Conservation (phyloP, 1,139 yeast species). For the Suhomyces bokatorum region DNA sequence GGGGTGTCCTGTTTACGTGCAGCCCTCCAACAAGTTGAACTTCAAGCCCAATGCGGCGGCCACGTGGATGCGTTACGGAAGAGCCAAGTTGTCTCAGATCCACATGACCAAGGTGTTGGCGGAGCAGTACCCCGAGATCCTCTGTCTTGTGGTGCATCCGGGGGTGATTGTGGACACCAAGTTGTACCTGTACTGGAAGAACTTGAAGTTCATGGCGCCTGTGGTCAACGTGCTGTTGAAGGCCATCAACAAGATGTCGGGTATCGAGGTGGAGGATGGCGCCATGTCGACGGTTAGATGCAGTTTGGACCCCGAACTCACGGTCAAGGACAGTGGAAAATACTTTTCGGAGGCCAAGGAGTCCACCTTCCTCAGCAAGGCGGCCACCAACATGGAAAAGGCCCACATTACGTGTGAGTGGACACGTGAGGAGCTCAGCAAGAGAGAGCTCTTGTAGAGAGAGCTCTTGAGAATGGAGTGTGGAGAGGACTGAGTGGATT, state of each 20-base stretch:
- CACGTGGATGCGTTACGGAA: conserved; percentile 39
- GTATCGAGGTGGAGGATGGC: conserved; percentile 39
- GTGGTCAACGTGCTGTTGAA: conserved; percentile 20
- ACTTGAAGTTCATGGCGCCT: conserved; percentile 28
- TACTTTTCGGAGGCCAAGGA: conserved; percentile 40
- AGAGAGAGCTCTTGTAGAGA: neutral
- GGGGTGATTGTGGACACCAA: conserved; percentile 41
- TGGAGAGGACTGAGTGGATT: too few species aligned
- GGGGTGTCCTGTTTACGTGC: conserved; percentile 23
- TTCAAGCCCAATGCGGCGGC: conserved; percentile 26
- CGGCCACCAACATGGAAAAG: conserved; percentile 26
- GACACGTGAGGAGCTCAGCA: conserved; percentile 26
- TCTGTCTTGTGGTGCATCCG: conserved; percentile 41
- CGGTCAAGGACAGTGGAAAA: conserved; percentile 32
- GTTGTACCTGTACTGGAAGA: conserved; percentile 34
- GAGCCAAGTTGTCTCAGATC: conserved; percentile 36
- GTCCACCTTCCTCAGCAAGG: conserved; percentile 24
- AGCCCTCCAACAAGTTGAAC: conserved; percentile 28
- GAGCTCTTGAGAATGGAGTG: too few species aligned
- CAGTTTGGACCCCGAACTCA: conserved; percentile 33
- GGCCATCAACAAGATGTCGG: conserved; percentile 19
- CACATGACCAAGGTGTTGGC: conserved; percentile 33
- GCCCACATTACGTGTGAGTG: conserved; percentile 34
- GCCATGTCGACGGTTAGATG: conserved; percentile 35
- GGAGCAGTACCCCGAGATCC: conserved; percentile 31